Percentiles rank a stretch among this genome's conserved stretches.
These are phyloP conservation scores for Clitoria ternatea DNA, from an alignment of 306 rosid species.

Conservation along the genomic window DNA sequence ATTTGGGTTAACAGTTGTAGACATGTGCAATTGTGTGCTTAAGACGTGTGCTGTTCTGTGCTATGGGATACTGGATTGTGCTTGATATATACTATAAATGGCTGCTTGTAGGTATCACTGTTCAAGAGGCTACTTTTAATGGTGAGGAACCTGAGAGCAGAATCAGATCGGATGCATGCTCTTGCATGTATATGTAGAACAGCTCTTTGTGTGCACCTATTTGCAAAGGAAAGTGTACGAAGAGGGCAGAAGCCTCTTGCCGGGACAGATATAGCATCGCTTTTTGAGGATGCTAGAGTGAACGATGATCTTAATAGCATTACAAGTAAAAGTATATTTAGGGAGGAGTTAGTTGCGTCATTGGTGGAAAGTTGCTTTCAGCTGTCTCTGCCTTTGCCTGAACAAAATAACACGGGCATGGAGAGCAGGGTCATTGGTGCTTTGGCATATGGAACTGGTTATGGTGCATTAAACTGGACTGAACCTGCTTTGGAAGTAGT, in stretches of 20 bases:
- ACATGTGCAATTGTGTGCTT: background rate
- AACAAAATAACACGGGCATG: slow-evolving; percentile 85
- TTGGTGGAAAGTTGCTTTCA: slow-evolving; percentile 98
- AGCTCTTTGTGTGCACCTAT: slow-evolving; percentile 95
- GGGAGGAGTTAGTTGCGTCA: slow-evolving; percentile 98
- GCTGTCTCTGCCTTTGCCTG: slow-evolving; percentile 96
- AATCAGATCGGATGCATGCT: slow-evolving; percentile 98
- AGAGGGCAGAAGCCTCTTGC: slow-evolving; percentile 99
- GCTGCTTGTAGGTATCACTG: slow-evolving; percentile 65
- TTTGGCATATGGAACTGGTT: slow-evolving; percentile 98
- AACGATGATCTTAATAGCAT: slow-evolving; percentile 83
- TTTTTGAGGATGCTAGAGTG: slow-evolving; percentile 89
- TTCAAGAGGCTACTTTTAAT: slow-evolving; percentile 92
- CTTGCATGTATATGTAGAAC: slow-evolving; percentile 97
- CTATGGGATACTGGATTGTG: background rate
- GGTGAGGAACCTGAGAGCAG: slow-evolving; percentile 98
- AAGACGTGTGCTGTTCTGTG: background rate
- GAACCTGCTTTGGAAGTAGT: slow-evolving; percentile 99
- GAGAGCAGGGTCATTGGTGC: slow-evolving; percentile 99
- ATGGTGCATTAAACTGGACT: slow-evolving; percentile 96
- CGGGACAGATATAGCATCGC: slow-evolving; percentile 97
- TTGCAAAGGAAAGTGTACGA: slow-evolving; percentile 97
- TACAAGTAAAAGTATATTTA: slow-evolving; percentile 84
- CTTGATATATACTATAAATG: slow-evolving; percentile 17
- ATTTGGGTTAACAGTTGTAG: background rate